These are phyloP conservation scores for Pichia sp. DNA, from an alignment of 1,139 yeast species.

Conservation along the genomic window DNA sequence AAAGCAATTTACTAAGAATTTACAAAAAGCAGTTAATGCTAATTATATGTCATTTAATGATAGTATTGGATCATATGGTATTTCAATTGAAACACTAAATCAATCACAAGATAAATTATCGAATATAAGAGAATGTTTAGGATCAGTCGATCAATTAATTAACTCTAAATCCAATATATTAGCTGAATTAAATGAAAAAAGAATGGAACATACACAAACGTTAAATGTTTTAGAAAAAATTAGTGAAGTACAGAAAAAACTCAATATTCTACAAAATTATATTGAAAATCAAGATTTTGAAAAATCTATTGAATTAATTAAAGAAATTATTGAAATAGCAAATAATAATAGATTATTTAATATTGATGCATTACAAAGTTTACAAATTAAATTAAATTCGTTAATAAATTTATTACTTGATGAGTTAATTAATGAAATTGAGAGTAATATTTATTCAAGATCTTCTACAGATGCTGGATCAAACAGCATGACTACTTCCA, in stretches of 20 bases:
- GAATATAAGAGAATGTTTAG: conserved; percentile 46
- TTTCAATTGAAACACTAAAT: conserved; percentile 48
- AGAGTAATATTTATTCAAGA: conserved; percentile 65
- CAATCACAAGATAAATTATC: conserved; percentile 52
- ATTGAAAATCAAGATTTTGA: conserved; percentile 64
- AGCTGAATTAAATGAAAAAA: conserved; percentile 58
- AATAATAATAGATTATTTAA: conserved; percentile 45
- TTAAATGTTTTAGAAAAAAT: conserved; percentile 68
- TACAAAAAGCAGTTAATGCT: conserved; percentile 70
- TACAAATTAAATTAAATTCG: conserved; percentile 51
- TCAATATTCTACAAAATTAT: conserved; percentile 58
- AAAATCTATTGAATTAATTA: conserved; percentile 48
- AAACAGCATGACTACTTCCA: conserved; percentile 22
- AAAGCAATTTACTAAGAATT: conserved; percentile 48
- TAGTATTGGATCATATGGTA: conserved; percentile 71
- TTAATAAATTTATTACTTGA: conserved; percentile 67
- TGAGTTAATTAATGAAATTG: conserved; percentile 70
- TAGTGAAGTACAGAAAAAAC: conserved; percentile 52
- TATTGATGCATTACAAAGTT: conserved; percentile 47
- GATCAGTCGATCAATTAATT: conserved; percentile 28
- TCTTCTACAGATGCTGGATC: conserved; percentile 1
- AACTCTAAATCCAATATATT: conserved; percentile 40
- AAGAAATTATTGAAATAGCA: conserved; percentile 37
- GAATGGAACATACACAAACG: conserved; percentile 60
- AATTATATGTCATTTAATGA: conserved; percentile 82